Conservation (phyloP, 2,329 filamentous ascomycete genomes). For the Verticillium klebahnii region DNA sequence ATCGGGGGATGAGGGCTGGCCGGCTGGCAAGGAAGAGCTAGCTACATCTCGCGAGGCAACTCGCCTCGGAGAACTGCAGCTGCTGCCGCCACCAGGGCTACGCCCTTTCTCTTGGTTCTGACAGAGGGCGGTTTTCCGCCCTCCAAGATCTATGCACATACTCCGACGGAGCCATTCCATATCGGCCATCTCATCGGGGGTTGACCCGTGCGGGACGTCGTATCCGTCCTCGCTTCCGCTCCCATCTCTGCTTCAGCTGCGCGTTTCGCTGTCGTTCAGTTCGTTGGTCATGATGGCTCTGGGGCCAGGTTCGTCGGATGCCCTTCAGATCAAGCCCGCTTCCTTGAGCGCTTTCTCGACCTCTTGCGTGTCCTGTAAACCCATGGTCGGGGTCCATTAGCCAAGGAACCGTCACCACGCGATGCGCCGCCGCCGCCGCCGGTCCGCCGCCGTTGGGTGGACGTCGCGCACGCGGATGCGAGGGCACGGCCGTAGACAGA, state of each 20-base stretch:
- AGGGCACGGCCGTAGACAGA: not conserved
- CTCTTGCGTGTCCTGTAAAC: constrained; percentile 26
- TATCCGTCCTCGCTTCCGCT: constrained; percentile 2
- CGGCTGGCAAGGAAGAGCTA: not conserved
- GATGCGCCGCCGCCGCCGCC: not conserved
- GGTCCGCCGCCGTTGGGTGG: not conserved
- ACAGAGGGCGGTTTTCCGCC: constrained; percentile 37
- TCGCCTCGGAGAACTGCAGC: not conserved
- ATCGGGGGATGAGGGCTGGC: not conserved
- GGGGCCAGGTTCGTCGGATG: not conserved
- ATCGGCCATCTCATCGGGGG: constrained; percentile 1
- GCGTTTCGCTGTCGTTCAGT: not conserved
- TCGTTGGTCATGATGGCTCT: not conserved
- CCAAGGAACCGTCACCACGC: constrained; percentile 7
- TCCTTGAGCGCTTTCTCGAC: constrained; percentile 32
- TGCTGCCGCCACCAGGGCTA: not conserved
- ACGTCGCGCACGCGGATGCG: not conserved
- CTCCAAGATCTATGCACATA: constrained; percentile 39
- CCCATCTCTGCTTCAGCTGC: not conserved
- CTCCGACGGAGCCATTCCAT: constrained; percentile 14
- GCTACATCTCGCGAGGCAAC: not conserved
- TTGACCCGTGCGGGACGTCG: constrained; percentile 1
- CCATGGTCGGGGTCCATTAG: constrained; percentile 17
- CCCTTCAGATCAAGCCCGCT: constrained; percentile 34
- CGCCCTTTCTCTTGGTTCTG: constrained; percentile 31